Percentiles rank a stretch among this genome's conserved stretches.
Evolutionary conservation across 108 stramenopile species (phyloP).

Genomic region (Epithemia pelagica): DNA sequence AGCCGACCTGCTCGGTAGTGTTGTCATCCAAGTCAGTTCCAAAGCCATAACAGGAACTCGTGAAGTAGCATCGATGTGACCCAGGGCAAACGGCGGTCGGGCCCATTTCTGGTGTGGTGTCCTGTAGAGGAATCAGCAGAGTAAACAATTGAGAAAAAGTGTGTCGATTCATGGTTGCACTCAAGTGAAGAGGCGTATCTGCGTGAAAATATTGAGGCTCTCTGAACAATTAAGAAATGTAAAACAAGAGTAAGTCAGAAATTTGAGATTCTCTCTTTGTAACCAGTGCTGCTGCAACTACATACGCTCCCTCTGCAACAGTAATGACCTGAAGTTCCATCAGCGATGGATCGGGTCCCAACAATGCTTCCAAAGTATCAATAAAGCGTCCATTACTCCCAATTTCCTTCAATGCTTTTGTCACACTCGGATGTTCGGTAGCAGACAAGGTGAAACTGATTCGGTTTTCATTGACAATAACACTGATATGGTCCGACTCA

Average conservation of each 20-base stretch:
- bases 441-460: background rate
- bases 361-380: constrained; percentile 16
- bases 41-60: background rate
- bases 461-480: background rate
- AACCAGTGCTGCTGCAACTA: too few relatives aligned
- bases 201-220: constrained; percentile 20
- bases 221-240: background rate
- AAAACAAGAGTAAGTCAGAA: background rate
- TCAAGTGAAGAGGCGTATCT: constrained; percentile 7
- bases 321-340: constrained; percentile 29
- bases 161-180: background rate
- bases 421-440: background rate
- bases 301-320: constrained; percentile 15
- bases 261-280: too few relatives aligned
- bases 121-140: constrained; percentile 31
- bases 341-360: constrained; percentile 23
- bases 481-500: background rate
- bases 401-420: constrained; percentile 15
- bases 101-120: constrained; percentile 36
- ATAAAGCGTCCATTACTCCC: background rate
- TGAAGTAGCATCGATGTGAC: constrained; percentile 15
- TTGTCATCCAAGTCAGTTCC: background rate
- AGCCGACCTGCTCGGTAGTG: background rate
- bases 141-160: constrained; percentile 16
- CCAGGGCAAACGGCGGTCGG: constrained; percentile 28